Evolutionary conservation across 306 rosid genomes (phyloP).

Genomic region (Citrullus colocynthis): DNA sequence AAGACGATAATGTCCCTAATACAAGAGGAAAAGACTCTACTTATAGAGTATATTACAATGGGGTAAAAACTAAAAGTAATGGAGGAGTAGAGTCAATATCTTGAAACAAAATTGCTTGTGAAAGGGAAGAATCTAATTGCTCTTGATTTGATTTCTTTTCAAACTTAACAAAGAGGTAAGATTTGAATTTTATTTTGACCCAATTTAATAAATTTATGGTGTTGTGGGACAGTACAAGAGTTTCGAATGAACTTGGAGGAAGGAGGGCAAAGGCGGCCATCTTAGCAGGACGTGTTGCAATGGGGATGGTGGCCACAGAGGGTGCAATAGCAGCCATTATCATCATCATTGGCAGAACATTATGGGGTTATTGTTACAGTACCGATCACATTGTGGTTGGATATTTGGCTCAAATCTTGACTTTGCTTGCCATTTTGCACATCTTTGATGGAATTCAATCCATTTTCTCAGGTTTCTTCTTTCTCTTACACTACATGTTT

Average conservation of each 20-base stretch:
- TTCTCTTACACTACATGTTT: no score
- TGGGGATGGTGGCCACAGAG: conserved; percentile 19
- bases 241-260: conserved; percentile 35
- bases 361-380: conserved; percentile 40
- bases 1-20: no score
- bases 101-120: no score
- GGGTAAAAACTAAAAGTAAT: no score
- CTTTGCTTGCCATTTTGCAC: conserved; percentile 26
- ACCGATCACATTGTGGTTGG: conserved; percentile 19
- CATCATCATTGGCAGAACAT: conserved; percentile 18
- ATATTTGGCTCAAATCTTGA: conserved; percentile 24
- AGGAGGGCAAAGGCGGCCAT: conserved; percentile 19
- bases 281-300: conserved; percentile 16
- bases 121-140: no score
- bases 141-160: no score
- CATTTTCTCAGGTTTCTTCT: conserved; percentile 21
- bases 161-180: no score
- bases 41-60: no score
- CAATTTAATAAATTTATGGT: no score
- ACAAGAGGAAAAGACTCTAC: no score
- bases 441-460: conserved; percentile 32
- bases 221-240: conserved; percentile 17
- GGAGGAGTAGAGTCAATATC: no score
- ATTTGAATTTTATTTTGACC: no score
- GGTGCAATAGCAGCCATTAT: conserved; percentile 9